Base-by-base conservation (phyloP, 352 stramenopile genomes). In the Phytophthora rubi region DNA sequence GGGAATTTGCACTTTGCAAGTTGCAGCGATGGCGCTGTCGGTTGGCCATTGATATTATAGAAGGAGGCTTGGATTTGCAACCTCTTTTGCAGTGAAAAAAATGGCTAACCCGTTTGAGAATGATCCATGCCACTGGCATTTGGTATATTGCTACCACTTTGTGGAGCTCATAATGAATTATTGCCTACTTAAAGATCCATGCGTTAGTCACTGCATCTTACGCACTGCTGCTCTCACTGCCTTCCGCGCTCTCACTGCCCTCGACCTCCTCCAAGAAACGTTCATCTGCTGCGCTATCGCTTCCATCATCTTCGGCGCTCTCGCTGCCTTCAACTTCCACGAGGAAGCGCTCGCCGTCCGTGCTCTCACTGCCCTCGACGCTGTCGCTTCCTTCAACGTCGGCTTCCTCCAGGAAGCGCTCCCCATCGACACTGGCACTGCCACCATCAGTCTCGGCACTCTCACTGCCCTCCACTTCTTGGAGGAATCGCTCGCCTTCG, bases 301-400 rank as follows among this genome's bases (percentile, higher is more conserved):
- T 48, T 21, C 39, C 15, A 48, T 47, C 39, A 13, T 47, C 39
- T 15, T 47, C 39, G 6, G 39, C 39, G 6, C 39, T 47, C 15
- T 47, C 39, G 39, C 39, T 21, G 7, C n/a, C 15, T 9, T 53
- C 45, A 8, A 53, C 18, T n/a, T 53, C 18, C 3, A 4, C 45
- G 0, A 53, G 45, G 21, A 53, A 53, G 10, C 45, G 45, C 15
- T 30, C 45, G 7, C 21, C 21, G 9, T 49, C 44, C 6, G 5
- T 5, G 44, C 44, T 49, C 16, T 26, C 16, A 49, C 44, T 49
- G 0, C 44, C 42, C 15, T 52, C 45, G 45, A 52, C 33, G 4
- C 58, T 65, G 4, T 65, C 58, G 5, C 48, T 56, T 1, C 30
- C 39, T 47, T 47, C 39, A 12, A 35, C 33, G 9, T 65, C 59